phyloP scores from a whole-genome alignment of 2,329 filamentous ascomycete species.

The Arthroderma sp. region DNA sequence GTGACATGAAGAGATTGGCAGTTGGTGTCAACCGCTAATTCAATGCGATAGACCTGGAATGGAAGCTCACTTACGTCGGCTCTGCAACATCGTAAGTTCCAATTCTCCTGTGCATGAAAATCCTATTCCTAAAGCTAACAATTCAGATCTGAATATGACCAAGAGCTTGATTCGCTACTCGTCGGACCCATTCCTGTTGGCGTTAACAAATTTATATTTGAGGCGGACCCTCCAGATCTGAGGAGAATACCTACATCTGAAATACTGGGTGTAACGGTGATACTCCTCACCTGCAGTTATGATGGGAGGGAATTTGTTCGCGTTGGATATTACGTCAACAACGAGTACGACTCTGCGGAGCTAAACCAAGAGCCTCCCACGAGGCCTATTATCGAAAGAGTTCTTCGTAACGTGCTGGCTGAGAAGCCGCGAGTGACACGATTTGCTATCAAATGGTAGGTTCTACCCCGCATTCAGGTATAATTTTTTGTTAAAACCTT shows the following conservation, averaged over 20 bases:
- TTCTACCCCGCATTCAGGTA: background rate
- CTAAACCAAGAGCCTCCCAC: slow-evolving; percentile 77
- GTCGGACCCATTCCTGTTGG: slow-evolving; percentile 96
- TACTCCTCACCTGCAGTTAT: slow-evolving; percentile 91
- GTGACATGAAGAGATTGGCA: no score
- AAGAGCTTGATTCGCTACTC: slow-evolving; percentile 92
- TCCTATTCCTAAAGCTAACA: slow-evolving; percentile 11
- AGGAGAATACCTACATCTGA: slow-evolving; percentile 85
- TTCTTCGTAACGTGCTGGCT: slow-evolving; percentile 80
- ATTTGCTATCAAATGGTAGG: slow-evolving; percentile 96
- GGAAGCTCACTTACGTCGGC: slow-evolving; percentile 98
- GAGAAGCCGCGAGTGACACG: slow-evolving; percentile 96
- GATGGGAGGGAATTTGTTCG: slow-evolving; percentile 94
- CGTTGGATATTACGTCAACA: slow-evolving; percentile 98
- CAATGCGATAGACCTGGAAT: slow-evolving; percentile 65
- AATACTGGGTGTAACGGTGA: slow-evolving; percentile 91
- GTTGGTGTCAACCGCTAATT: slow-evolving; percentile 12
- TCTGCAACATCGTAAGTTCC: slow-evolving; percentile 81
- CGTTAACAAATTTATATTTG: slow-evolving; percentile 97
- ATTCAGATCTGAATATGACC: slow-evolving; percentile 79
- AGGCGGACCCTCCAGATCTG: slow-evolving; percentile 84
- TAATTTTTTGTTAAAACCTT: background rate
- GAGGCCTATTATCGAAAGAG: slow-evolving; percentile 85
- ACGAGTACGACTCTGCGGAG: slow-evolving; percentile 91
- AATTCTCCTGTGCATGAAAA: background rate